Conservation (phyloP, 2,329 filamentous ascomycete species). For the Dendrostoma leiphaemia region DNA sequence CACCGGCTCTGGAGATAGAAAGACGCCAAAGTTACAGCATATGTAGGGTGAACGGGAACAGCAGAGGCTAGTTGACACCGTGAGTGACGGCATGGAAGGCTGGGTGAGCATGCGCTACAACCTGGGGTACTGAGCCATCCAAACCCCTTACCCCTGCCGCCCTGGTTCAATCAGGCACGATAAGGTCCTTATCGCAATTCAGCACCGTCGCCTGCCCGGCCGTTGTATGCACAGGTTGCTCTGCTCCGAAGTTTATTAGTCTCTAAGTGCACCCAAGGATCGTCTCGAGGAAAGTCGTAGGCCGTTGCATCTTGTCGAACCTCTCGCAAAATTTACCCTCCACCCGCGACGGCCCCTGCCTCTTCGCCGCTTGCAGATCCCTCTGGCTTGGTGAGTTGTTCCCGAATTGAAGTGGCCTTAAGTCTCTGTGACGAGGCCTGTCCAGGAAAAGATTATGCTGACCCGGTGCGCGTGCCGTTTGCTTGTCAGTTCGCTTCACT, state of each 20-base stretch:
- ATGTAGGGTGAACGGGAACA: no score
- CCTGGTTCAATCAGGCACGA: no score
- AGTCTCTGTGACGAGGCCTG: not conserved
- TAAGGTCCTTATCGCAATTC: slow-evolving; percentile 4
- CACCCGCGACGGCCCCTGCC: no score
- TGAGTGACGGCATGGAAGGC: no score
- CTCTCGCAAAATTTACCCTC: not conserved
- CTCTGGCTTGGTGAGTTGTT: not conserved
- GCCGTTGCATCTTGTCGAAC: not conserved
- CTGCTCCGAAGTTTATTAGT: not conserved
- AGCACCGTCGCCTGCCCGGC: slow-evolving; percentile 1
- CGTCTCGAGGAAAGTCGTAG: not conserved
- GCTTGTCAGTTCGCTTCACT: not conserved
- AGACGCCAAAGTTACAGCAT: no score
- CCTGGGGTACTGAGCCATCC: no score
- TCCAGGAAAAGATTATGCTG: not conserved
- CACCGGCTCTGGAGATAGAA: no score
- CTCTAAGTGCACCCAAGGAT: not conserved
- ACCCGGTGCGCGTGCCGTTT: slow-evolving; percentile 1
- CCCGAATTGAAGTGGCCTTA: not conserved
- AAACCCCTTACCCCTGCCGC: no score
- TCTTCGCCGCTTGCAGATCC: not conserved
- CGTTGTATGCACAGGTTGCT: no score
- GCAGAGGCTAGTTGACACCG: no score
- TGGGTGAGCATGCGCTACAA: not conserved